Base-by-base conservation (phyloP, 1,284 basidiomycete genomes). In the Grifola frondosa region DNA sequence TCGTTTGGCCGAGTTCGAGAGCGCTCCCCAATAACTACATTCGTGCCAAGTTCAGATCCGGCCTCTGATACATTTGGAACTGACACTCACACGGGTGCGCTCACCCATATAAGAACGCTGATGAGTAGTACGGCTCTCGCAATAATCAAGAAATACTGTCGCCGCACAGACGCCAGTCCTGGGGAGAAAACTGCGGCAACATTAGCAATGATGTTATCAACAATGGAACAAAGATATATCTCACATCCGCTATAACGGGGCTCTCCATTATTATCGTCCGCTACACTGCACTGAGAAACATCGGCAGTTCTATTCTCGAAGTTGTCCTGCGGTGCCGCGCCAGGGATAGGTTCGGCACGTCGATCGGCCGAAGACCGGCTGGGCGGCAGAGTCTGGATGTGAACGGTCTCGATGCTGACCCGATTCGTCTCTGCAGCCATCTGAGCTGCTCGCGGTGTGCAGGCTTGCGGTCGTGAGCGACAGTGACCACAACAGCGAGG, bases 11-110 rank as follows among this genome's bases (percentile, higher is more conserved):
- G 58, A 55, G 33, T 51, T 52, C 46, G 63, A 54, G 49, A 72
- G 59, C 9, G 69, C 70, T 15, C 71, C 73, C 71, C 71, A 75
- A 53, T 73, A 75, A 1, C 64, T 65, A 48, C 16, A n/a, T n/a
- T n/a, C n/a, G n/a, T n/a, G n/a, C n/a, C n/a, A n/a, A n/a, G n/a
- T n/a, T n/a, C n/a, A n/a, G n/a, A n/a, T n/a, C n/a, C n/a, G n/a
- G n/a, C n/a, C n/a, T n/a, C n/a, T n/a, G n/a, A n/a, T n/a, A n/a
- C n/a, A n/a, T n/a, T n/a, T n/a, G n/a, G n/a, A n/a, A n/a, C n/a
- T n/a, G 6, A 35, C 6, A 51, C 58, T 51, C 39, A 61, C 59
- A 55, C 53, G 5, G 59, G 59, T 11, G 59, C 56, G 28, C 49
- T 50, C 19, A 47, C 40, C 59, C 59, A 61, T 54, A 59, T 59